Conservation (phyloP, 306 rosid species). For the Canavalia ensiformis region DNA sequence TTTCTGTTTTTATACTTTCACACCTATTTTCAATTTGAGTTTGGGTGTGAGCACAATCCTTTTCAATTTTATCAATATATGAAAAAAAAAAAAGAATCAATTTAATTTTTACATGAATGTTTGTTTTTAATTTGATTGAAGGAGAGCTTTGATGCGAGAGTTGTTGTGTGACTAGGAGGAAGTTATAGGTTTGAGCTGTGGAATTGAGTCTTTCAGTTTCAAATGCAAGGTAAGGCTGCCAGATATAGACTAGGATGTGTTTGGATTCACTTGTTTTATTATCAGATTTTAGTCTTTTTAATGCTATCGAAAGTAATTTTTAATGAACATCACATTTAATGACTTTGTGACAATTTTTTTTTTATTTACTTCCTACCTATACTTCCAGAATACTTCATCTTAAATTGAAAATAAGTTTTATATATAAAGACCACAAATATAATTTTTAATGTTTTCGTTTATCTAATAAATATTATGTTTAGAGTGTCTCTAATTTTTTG, state of each 20-base stretch:
- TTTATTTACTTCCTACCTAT: background rate
- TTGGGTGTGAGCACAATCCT: background rate
- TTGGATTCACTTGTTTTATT: no score
- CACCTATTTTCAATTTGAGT: slow-evolving; percentile 15
- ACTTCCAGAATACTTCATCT: background rate
- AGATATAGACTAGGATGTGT: background rate
- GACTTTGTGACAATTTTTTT: background rate
- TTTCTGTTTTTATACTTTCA: background rate
- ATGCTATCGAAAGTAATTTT: no score
- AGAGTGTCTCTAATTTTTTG: background rate
- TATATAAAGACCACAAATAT: background rate
- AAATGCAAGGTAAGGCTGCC: background rate
- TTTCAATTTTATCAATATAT: background rate
- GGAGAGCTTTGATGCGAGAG: background rate
- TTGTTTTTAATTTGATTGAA: background rate
- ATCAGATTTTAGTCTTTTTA: no score
- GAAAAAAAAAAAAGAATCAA: background rate
- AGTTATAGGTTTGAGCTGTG: no score
- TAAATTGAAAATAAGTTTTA: background rate
- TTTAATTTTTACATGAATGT: background rate
- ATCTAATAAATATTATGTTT: background rate
- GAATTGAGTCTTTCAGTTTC: no score
- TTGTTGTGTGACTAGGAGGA: background rate
- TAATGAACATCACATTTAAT: no score
- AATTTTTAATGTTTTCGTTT: background rate